phyloP scores from a whole-genome alignment of 2,329 filamentous ascomycete genomes.

The Ceratocystis cacaofunesta region DNA sequence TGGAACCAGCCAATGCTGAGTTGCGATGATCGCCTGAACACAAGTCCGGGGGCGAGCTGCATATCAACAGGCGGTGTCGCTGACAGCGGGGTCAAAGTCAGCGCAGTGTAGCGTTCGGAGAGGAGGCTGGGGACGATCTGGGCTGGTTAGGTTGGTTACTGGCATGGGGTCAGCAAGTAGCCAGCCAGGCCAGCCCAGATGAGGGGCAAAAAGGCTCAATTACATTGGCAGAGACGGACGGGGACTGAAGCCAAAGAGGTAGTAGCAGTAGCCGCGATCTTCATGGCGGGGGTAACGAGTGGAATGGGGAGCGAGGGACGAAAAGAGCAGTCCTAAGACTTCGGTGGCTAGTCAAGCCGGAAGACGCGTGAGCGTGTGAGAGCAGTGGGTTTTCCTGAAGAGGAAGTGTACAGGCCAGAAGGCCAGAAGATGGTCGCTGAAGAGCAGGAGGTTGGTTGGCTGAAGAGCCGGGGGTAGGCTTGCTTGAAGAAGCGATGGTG shows the following conservation, averaged over 20 bases:
- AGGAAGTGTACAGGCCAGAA: neutral
- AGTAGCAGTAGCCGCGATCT: neutral
- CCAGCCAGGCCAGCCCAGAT: neutral
- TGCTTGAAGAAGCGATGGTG: neutral
- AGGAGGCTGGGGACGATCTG: neutral
- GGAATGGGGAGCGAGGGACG: slow-evolving; percentile 2
- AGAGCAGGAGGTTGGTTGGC: neutral
- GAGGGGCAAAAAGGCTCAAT: neutral
- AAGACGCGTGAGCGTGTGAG: neutral
- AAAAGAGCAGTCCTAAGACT: neutral
- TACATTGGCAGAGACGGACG: neutral
- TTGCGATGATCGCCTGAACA: slow-evolving; percentile 5
- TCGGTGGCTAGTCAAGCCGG: neutral
- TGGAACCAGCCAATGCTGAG: slow-evolving; percentile 2
- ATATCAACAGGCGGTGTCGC: neutral
- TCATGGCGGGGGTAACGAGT: slow-evolving; percentile 1
- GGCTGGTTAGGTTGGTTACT: neutral
- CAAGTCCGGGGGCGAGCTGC: slow-evolving; percentile 3
- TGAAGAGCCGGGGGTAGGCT: neutral
- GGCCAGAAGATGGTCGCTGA: neutral
- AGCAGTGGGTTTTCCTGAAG: neutral
- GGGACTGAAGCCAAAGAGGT: neutral
- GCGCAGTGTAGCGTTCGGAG: neutral
- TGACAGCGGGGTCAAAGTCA: neutral
- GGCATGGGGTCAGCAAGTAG: neutral